Conservation (phyloP, 768 basidiomycete species). For the Lentinula lateritia region DNA sequence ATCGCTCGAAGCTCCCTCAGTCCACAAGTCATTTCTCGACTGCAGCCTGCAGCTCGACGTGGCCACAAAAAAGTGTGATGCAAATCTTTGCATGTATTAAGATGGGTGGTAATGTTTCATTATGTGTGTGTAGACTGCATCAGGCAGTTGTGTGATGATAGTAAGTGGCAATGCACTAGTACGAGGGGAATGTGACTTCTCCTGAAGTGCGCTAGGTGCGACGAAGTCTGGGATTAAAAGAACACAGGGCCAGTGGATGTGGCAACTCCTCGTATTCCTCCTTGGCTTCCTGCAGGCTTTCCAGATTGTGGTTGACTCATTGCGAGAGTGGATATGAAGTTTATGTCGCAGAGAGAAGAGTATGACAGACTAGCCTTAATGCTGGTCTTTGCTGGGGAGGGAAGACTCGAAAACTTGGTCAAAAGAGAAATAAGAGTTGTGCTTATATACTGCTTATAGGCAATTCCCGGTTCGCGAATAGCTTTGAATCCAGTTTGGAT, state of each 20-base stretch:
- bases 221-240: conserved; percentile 35
- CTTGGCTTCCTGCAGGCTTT: conserved; percentile 21
- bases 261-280: conserved; percentile 45
- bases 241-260: conserved; percentile 50
- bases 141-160: neutral
- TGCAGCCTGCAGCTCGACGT: neutral
- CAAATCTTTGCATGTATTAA: neutral
- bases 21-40: neutral
- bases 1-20: too few species aligned
- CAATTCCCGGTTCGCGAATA: neutral
- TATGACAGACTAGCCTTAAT: neutral
- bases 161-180: neutral
- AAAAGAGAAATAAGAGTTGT: neutral
- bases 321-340: neutral
- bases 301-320: conserved; percentile 18
- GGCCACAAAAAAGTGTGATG: neutral
- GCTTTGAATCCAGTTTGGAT: neutral
- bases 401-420: neutral
- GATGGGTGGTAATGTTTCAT: neutral
- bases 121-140: neutral
- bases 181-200: neutral
- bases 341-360: neutral
- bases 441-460: conserved; percentile 18
- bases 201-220: neutral
- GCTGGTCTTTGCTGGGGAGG: neutral